phyloP scores from a whole-genome alignment of 306 rosid genomes.

The Fragaria vesca region DNA sequence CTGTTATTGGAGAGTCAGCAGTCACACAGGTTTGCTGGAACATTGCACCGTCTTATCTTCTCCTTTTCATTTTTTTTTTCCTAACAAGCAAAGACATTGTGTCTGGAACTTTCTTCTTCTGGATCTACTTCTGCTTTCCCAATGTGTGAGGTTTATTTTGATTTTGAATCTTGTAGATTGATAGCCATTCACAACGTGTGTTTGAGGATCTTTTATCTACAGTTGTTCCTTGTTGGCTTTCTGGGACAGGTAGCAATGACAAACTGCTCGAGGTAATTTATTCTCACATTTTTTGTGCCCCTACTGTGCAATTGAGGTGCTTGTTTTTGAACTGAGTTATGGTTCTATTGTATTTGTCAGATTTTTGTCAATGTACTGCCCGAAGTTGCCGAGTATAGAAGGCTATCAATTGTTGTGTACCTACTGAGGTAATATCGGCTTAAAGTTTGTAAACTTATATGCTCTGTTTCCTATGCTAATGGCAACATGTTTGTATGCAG shows the following conservation, averaged over 20 bases:
- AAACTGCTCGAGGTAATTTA: slow-evolving; percentile 63
- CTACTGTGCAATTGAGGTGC: slow-evolving; percentile 5
- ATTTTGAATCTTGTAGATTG: slow-evolving; percentile 46
- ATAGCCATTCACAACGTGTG: slow-evolving; percentile 70
- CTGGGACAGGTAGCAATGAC: slow-evolving; percentile 60
- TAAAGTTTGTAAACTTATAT: neutral
- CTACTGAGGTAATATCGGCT: slow-evolving; percentile 53
- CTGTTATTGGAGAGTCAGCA: slow-evolving; percentile 68
- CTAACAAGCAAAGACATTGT: neutral
- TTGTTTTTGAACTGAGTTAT: slow-evolving; percentile 24
- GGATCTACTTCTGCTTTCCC: slow-evolving; percentile 1
- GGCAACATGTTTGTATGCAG: slow-evolving; percentile 44
- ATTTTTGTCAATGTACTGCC: slow-evolving; percentile 69
- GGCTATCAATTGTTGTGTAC: slow-evolving; percentile 60
- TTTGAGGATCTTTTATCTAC: slow-evolving; percentile 81
- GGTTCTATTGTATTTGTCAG: slow-evolving; percentile 39
- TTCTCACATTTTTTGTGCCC: slow-evolving; percentile 18
- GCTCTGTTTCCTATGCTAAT: slow-evolving; percentile 17
- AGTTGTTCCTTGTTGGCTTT: slow-evolving; percentile 88
- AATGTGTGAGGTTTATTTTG: neutral
- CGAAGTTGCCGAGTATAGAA: slow-evolving; percentile 72
- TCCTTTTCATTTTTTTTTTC: neutral
- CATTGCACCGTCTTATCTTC: neutral
- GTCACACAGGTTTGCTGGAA: slow-evolving; percentile 67
- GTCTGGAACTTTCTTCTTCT: neutral